Evolutionary conservation across 2,329 filamentous ascomycete genomes (phyloP), one percentile per base, ranked within the genome.

Genomic region (Sphaceloma murrayae): DNA sequence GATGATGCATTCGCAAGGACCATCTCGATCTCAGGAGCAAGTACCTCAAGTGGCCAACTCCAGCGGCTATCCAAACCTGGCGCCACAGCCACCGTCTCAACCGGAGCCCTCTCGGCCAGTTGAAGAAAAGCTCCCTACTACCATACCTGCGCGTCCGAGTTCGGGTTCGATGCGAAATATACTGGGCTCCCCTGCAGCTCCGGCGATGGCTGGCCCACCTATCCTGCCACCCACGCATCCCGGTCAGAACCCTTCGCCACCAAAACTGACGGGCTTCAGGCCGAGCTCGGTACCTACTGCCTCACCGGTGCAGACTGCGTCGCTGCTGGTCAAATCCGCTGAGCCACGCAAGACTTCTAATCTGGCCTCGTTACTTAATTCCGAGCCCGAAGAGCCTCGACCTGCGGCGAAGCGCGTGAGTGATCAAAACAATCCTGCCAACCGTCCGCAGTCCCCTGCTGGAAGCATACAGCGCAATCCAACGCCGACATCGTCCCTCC

Each of bases 281-380:
- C 54, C 56, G 13, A 52, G 52, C 19, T 57, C 57, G 4, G 54
- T 53, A n/a, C 49, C 36, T 17, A 48, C 46, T 18, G 49, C 49
- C 9, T 45, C 44, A 4, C 48, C 54, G n/a, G 49, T 51, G 9
- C 46, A 53, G n/a, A 51, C 50, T 10, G 40, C 48, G n/a, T 48
- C 49, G 16, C 38, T 49, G 22, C 44, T 48, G 13, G 49, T 45
- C 11, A 45, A 47, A 11, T 49, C 55, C 19, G 52, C 55, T 11
- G 58, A 60, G 38, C 55, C 58, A 8, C 60, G 60, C 2, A 63
- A 62, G 51, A 56, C 59, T 10, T 62, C 61, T 4, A 63, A 62
- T 45, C 30, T 63, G 40, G 49, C 57, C 31, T 57, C 55, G 2
- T 52, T 63, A 3, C 49, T 63, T 14, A 63, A 63, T 46, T 52